Percentiles rank a stretch among this genome's conserved stretches.
Evolutionary conservation across 23 red algal genomes (phyloP).

Genomic region (Gracilaria domingensis): DNA sequence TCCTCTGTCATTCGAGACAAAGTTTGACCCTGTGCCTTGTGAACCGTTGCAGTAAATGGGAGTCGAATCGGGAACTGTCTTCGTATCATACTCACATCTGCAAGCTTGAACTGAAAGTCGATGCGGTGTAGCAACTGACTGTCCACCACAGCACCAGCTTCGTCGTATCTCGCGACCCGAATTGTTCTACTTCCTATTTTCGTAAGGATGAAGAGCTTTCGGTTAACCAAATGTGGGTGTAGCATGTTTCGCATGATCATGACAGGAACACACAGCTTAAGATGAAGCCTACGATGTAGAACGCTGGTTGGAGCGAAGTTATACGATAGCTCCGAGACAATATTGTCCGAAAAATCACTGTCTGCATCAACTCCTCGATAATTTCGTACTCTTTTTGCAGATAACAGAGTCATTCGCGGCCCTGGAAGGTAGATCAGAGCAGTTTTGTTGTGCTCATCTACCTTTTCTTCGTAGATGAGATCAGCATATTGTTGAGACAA

Average conservation of each 20-base stretch:
- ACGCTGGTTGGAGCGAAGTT: slow-evolving; percentile 32
- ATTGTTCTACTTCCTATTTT: background rate
- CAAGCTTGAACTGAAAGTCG: too few relatives aligned
- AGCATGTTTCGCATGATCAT: slow-evolving; percentile 23
- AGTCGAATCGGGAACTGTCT: too few relatives aligned
- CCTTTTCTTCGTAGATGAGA: background rate
- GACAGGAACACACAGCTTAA: slow-evolving; percentile 21
- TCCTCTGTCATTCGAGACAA: slow-evolving; percentile 7
- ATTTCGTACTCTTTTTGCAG: background rate
- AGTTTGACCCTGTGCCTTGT: slow-evolving; percentile 44
- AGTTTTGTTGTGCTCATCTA: background rate
- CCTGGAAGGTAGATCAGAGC: background rate
- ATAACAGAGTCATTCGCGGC: background rate
- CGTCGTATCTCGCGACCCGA: slow-evolving; percentile 1
- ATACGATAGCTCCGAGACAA: slow-evolving; percentile 23
- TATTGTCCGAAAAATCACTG: background rate
- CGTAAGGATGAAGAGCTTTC: background rate
- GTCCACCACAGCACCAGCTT: too few relatives aligned
- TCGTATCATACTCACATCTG: too few relatives aligned
- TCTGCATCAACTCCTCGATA: background rate
- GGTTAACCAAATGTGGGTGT: slow-evolving; percentile 28
- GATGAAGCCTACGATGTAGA: slow-evolving; percentile 8
- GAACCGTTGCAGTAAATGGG: slow-evolving; percentile 19
- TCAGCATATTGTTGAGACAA: background rate
- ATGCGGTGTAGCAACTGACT: too few relatives aligned